These are phyloP conservation scores for Metarhizium rileyi DNA, from an alignment of 2,329 filamentous ascomycete genomes.

Conservation along the genomic window DNA sequence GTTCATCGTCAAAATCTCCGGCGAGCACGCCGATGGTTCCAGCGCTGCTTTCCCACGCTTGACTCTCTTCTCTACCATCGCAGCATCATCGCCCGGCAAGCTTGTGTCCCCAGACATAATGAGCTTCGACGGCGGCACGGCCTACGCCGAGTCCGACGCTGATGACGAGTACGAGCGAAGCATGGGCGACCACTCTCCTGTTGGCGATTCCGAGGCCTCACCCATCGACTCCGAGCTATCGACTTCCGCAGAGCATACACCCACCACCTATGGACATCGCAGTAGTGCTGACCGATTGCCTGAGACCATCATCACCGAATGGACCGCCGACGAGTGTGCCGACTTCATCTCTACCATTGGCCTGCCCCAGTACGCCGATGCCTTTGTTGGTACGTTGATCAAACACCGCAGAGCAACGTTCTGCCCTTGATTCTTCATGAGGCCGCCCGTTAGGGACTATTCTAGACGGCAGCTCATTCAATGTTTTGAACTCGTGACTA, in stretches of 20 bases:
- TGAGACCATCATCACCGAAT: conserved; percentile 67
- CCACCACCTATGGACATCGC: conserved; percentile 65
- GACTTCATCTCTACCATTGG: conserved; percentile 78
- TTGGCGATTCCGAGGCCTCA: conserved; percentile 58
- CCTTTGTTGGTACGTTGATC: conserved; percentile 63
- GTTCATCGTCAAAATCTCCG: neutral
- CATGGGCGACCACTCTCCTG: conserved; percentile 56
- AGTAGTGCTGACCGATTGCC: conserved; percentile 56
- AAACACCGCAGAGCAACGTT: neutral
- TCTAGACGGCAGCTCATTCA: neutral
- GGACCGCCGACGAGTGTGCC: conserved; percentile 79
- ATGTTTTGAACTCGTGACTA: conserved; percentile 4
- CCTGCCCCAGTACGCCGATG: conserved; percentile 71
- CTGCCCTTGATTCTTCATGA: neutral
- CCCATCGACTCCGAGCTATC: conserved; percentile 64
- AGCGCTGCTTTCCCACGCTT: neutral
- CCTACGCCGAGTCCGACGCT: conserved; percentile 70
- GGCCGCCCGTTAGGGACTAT: neutral
- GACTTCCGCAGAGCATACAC: conserved; percentile 63
- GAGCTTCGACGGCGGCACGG: conserved; percentile 56
- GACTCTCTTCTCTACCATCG: neutral
- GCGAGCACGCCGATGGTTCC: neutral
- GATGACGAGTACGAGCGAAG: conserved; percentile 78
- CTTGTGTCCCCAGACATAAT: conserved; percentile 28
- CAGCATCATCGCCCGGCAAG: neutral